Base-by-base conservation (phyloP, 768 basidiomycete species). In the Epithele typhae region DNA sequence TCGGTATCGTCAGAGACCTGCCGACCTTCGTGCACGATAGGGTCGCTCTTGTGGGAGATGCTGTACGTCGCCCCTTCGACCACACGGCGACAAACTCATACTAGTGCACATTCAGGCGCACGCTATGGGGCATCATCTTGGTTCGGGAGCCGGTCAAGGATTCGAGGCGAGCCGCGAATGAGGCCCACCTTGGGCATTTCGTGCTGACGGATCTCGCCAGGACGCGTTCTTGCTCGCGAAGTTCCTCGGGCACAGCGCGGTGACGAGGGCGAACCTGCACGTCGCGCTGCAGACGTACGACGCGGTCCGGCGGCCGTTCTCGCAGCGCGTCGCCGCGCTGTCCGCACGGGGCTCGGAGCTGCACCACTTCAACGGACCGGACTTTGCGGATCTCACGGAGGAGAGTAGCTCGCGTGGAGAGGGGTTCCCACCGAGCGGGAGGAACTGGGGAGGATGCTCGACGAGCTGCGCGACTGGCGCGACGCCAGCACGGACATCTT, bases 1-100 rank as follows among this genome's bases (percentile, higher is more conserved):
- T 79, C 3, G 69, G 74, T 48, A 56, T 57, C 17, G 51, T 79
- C n/a, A 61, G 60, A 5, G 64, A 66, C 5, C 56, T 79, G 12
- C 64, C 69, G 0, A 59, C 60, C 6, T 77, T 67, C 49, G 68
- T 68, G 1, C 55, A 57, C 17, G 68, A 65, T 11, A 59, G 62
- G 3, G 69, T 78, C 3, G 71, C 68, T 6, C 59, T 81, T 10
- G 56, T 74, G 3, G 79, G 77, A 19, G 78, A 80, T 49, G 69
- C 78, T 5, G 74, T 76, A 49, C 44, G 67, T 54, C 9, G 41
- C 34, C 18, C 15, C 4, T 11, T 23, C 37, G 15, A n/a, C 37
- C 53, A 9, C 9, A 37, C 18, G 18, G 12, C 10, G 36, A 14
- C 36, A 9, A 19, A 9, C 9, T 14, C 36, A 12, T 11, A 55